phyloP scores from a whole-genome alignment of 345 rosid species.

The Rhizophora apiculata region DNA sequence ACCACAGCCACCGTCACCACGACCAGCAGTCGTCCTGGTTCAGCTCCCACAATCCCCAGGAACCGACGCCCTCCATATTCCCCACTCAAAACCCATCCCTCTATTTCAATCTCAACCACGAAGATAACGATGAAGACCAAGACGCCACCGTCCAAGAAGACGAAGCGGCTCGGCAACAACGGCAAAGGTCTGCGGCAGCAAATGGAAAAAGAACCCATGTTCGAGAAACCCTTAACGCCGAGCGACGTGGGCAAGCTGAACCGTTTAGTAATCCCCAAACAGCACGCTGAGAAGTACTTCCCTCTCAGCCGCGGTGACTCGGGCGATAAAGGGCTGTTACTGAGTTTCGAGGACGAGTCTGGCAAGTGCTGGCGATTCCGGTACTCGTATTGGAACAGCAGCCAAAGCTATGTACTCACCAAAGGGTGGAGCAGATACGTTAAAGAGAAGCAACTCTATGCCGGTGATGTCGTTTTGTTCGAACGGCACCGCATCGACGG shows the following conservation, averaged over 20 bases:
- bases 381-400: constrained; percentile 86
- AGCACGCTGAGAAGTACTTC: constrained; percentile 82
- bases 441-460: constrained; percentile 77
- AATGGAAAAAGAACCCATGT: constrained; percentile 34
- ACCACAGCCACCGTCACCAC: constrained; percentile 7
- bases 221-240: constrained; percentile 81
- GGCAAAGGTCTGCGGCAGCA: not conserved
- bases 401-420: constrained; percentile 86
- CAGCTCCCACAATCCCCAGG: not conserved
- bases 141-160: not conserved
- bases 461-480: constrained; percentile 71
- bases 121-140: constrained; percentile 8
- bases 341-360: constrained; percentile 81
- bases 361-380: constrained; percentile 83
- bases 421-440: constrained; percentile 94
- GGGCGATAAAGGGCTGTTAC: constrained; percentile 47
- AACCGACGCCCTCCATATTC: constrained; percentile 3
- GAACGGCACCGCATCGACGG: constrained; percentile 52
- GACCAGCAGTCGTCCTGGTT: not conserved
- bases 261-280: constrained; percentile 86
- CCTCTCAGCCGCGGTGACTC: constrained; percentile 47
- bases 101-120: constrained; percentile 26
- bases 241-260: constrained; percentile 92
- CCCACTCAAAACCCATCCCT: constrained; percentile 12
- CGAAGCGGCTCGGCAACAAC: not conserved